A percentile compares a stretch with the other conserved stretches of the same genome.
phyloP scores from a whole-genome alignment of 2,329 filamentous ascomycete genomes.

The Talaromyces albobiverticillius region DNA sequence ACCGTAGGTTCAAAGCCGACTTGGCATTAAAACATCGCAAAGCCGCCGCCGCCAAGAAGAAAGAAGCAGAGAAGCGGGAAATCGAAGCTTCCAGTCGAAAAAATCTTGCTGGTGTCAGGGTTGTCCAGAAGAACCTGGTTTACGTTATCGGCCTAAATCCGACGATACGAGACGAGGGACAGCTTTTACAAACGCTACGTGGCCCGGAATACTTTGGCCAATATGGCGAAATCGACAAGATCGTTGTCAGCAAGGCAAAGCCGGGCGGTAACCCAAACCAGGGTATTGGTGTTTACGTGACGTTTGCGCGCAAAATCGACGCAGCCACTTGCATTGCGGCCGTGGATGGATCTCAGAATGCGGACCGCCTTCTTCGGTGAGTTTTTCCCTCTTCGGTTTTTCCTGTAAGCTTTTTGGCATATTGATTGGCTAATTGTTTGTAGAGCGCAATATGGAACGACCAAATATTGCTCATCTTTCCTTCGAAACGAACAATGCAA shows the following conservation, averaged over 20 bases:
- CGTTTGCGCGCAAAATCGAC: slow-evolving; percentile 87
- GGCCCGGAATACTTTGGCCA: slow-evolving; percentile 95
- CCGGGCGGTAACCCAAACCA: slow-evolving; percentile 68
- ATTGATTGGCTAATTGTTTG: slow-evolving; percentile 9
- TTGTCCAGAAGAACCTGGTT: slow-evolving; percentile 97
- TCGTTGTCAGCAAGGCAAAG: slow-evolving; percentile 95
- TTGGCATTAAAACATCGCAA: slow-evolving; percentile 75
- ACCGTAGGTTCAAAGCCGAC: slow-evolving; percentile 48
- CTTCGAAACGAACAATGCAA: slow-evolving; percentile 90
- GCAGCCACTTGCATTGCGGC: slow-evolving; percentile 85
- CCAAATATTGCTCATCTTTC: slow-evolving; percentile 98
- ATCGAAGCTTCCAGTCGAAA: slow-evolving; percentile 94
- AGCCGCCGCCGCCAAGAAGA: slow-evolving; percentile 83
- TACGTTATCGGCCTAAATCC: slow-evolving; percentile 95
- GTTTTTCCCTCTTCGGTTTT: slow-evolving; percentile 32
- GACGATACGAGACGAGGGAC: slow-evolving; percentile 83
- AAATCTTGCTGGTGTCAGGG: slow-evolving; percentile 89
- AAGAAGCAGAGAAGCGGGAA: slow-evolving; percentile 93
- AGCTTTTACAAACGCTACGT: slow-evolving; percentile 79
- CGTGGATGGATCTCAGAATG: slow-evolving; percentile 89
- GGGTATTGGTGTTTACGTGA: slow-evolving; percentile 97
- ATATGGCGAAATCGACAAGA: slow-evolving; percentile 97
- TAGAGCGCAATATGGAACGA: slow-evolving; percentile 77
- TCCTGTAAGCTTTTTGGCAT: background rate
- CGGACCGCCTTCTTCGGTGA: slow-evolving; percentile 77